phyloP scores from a whole-genome alignment of 1,284 basidiomycete genomes.

The Hymenochaete sp. region DNA sequence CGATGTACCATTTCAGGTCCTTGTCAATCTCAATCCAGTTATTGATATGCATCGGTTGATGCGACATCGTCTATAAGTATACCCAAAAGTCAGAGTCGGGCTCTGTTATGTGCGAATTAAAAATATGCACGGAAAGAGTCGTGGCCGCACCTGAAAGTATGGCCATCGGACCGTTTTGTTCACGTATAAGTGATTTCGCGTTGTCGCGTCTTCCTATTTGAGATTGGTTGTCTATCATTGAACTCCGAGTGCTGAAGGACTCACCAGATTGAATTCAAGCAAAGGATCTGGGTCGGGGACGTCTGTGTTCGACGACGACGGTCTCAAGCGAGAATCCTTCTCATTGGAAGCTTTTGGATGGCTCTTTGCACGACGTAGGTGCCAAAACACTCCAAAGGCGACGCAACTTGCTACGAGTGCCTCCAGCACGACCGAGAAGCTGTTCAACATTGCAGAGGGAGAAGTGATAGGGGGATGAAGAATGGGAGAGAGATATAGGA shows the following conservation, averaged over 20 bases:
- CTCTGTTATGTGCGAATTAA: neutral
- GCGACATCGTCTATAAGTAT: constrained; percentile 29
- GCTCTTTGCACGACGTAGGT: no score
- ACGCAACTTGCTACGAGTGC: no score
- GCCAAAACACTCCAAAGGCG: no score
- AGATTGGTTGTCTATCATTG: constrained; percentile 22
- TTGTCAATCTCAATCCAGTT: constrained; percentile 38
- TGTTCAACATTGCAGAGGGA: no score
- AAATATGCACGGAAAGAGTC: neutral
- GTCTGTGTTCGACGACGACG: neutral
- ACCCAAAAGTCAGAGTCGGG: neutral
- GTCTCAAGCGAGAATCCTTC: no score
- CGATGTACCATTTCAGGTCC: constrained; percentile 32
- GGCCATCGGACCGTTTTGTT: constrained; percentile 31
- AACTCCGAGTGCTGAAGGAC: constrained; percentile 4
- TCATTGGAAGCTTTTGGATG: no score
- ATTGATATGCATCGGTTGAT: constrained; percentile 34
- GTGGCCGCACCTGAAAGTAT: constrained; percentile 27
- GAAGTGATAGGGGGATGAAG: no score
- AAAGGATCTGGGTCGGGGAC: constrained; percentile 28
- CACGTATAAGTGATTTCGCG: constrained; percentile 30
- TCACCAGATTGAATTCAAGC: constrained; percentile 22
- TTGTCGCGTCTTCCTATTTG: constrained; percentile 23
- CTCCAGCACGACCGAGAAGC: no score
- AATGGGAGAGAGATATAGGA: no score